Conservation (phyloP, 129 eudicot genomes). For the Centella asiatica region DNA sequence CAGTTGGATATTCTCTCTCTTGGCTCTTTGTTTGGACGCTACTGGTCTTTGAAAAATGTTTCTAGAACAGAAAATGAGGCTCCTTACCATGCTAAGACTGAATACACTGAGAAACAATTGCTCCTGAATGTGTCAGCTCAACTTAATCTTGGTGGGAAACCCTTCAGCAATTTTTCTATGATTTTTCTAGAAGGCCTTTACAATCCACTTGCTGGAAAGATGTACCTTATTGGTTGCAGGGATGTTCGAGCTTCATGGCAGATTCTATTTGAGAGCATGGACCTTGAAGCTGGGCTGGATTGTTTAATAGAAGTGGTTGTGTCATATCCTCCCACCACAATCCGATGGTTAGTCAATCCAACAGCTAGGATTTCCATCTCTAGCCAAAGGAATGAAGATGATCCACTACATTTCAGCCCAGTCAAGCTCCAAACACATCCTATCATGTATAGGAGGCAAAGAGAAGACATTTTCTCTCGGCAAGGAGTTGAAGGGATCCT, state of each 20-base stretch:
- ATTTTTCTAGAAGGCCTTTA: constrained; percentile 78
- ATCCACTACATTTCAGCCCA: constrained; percentile 59
- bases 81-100: constrained; percentile 33
- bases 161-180: constrained; percentile 39
- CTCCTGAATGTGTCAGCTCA: constrained; percentile 79
- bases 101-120: constrained; percentile 58
- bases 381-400: constrained; percentile 65
- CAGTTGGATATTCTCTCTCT: constrained; percentile 69
- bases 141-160: constrained; percentile 39
- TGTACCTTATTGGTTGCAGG: constrained; percentile 85
- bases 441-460: constrained; percentile 74
- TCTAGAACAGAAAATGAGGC: constrained; percentile 28
- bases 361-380: constrained; percentile 61
- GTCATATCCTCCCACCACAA: constrained; percentile 72
- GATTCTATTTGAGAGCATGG: constrained; percentile 56
- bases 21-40: constrained; percentile 72
- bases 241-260: constrained; percentile 78
- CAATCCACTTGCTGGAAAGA: constrained; percentile 59
- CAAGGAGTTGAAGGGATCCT: constrained; percentile 80
- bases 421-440: constrained; percentile 64
- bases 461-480: constrained; percentile 74
- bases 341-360: constrained; percentile 86
- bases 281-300: constrained; percentile 78
- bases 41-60: constrained; percentile 38
- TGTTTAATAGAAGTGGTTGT: constrained; percentile 70